A percentile compares a stretch with the other conserved stretches of the same genome.
Evolutionary conservation across 768 basidiomycete species (phyloP).

Genomic region (Serendipita sp.): DNA sequence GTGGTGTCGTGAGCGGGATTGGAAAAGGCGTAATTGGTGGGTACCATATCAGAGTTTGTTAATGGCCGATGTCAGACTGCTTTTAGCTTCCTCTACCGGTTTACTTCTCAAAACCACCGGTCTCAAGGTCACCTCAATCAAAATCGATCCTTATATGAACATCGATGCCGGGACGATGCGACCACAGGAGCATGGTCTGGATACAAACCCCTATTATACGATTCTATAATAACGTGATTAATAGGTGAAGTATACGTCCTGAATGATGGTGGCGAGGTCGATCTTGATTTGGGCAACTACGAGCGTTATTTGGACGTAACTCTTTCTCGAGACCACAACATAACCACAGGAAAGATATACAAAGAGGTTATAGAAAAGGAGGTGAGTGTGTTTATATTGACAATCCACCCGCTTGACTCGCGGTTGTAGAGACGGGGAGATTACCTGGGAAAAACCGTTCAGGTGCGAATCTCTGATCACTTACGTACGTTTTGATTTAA

Average conservation of each 20-base stretch:
- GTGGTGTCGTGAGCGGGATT: conserved; percentile 96
- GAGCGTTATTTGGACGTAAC: conserved; percentile 95
- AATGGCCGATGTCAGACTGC: conserved; percentile 13
- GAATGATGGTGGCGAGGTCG: conserved; percentile 97
- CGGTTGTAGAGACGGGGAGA: conserved; percentile 25
- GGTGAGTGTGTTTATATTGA: conserved; percentile 32
- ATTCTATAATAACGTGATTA: conserved; percentile 7
- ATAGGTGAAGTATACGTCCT: conserved; percentile 92
- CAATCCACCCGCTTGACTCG: conserved; percentile 34
- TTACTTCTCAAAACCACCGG: conserved; percentile 88
- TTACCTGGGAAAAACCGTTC: conserved; percentile 94
- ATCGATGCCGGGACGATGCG: conserved; percentile 99
- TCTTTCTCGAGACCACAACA: conserved; percentile 87
- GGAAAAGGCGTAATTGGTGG: conserved; percentile 98
- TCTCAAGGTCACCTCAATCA: conserved; percentile 95
- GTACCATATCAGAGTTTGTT: conserved; percentile 10
- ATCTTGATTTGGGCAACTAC: conserved; percentile 95
- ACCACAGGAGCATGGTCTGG: conserved; percentile 90
- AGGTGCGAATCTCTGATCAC: conserved; percentile 31
- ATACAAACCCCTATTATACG: not conserved
- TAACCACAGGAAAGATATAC: conserved; percentile 98
- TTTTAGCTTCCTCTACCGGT: conserved; percentile 85
- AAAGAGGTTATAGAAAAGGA: conserved; percentile 92
- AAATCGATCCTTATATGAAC: conserved; percentile 99
- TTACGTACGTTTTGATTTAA: not conserved